Percentiles rank a stretch among this genome's conserved stretches.
These are phyloP conservation scores for Claviceps citrina DNA, from an alignment of 2,329 filamentous ascomycete species.

Conservation along the genomic window DNA sequence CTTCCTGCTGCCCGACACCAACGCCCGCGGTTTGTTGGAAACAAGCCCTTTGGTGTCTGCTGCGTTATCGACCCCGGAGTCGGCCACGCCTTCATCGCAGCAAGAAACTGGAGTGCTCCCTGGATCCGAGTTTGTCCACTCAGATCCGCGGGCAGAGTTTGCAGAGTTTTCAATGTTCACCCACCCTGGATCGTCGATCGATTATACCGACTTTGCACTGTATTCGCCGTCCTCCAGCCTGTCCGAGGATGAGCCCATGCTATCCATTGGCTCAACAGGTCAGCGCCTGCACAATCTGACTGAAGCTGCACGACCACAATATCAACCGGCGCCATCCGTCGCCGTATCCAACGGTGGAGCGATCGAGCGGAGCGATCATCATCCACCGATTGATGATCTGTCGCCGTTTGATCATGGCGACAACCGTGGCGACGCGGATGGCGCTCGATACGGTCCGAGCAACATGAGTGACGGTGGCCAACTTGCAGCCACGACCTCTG, in stretches of 20 bases:
- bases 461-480: background rate
- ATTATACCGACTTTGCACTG: constrained; percentile 41
- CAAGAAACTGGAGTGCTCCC: constrained; percentile 8
- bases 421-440: constrained; percentile 2
- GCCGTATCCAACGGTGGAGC: background rate
- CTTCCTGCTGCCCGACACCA: constrained; percentile 31
- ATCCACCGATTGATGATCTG: background rate
- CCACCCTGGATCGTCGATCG: constrained; percentile 8
- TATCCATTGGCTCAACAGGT: constrained; percentile 13
- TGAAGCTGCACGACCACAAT: constrained; percentile 4
- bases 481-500: background rate
- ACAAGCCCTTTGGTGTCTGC: constrained; percentile 15
- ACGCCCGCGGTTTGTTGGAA: constrained; percentile 28
- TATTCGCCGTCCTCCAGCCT: constrained; percentile 35
- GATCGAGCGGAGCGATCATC: background rate
- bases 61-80: constrained; percentile 14
- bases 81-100: constrained; percentile 13
- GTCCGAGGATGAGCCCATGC: constrained; percentile 33
- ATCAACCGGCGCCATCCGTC: background rate
- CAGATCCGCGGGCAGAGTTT: constrained; percentile 3
- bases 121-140: constrained; percentile 4
- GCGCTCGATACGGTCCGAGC: too few species aligned
- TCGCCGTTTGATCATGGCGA: background rate
- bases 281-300: constrained; percentile 4
- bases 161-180: constrained; percentile 25